A percentile compares a stretch with the other conserved stretches of the same genome.
Evolutionary conservation across 345 rosid genomes (phyloP).

Genomic region (Lepidium aucheri): DNA sequence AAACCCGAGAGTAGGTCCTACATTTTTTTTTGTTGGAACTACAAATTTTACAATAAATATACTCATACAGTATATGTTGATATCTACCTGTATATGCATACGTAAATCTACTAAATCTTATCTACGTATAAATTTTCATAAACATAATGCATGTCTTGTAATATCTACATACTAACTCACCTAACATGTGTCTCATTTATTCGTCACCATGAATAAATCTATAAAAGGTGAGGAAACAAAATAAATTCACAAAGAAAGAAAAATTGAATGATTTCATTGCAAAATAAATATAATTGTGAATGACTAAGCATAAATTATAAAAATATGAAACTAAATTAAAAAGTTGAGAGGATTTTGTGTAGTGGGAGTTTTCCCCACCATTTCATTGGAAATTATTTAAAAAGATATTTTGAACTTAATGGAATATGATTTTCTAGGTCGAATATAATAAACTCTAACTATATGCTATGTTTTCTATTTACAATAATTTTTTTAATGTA

Average conservation of each 20-base stretch:
- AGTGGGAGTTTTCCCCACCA: slow-evolving; percentile 19
- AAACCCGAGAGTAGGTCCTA: neutral
- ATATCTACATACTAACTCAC: slow-evolving; percentile 7
- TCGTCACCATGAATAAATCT: neutral
- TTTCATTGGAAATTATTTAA: neutral
- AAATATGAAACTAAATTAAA: neutral
- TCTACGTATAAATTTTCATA: neutral
- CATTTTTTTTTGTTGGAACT: neutral
- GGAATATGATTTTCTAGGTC: neutral
- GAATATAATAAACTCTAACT: neutral
- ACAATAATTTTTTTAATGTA: neutral
- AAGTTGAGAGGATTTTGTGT: neutral
- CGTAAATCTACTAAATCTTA: slow-evolving; percentile 11
- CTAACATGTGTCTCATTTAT: neutral
- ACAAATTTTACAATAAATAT: neutral
- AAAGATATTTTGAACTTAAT: neutral
- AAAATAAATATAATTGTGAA: neutral
- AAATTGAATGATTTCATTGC: neutral
- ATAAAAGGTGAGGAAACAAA: neutral
- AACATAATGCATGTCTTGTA: slow-evolving; percentile 7
- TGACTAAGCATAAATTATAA: neutral
- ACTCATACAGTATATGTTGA: neutral
- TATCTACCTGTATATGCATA: neutral
- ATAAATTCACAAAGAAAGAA: neutral
- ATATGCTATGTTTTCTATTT: neutral